These are phyloP conservation scores for Fagus crenata DNA, from an alignment of 306 rosid genomes.

Conservation along the genomic window DNA sequence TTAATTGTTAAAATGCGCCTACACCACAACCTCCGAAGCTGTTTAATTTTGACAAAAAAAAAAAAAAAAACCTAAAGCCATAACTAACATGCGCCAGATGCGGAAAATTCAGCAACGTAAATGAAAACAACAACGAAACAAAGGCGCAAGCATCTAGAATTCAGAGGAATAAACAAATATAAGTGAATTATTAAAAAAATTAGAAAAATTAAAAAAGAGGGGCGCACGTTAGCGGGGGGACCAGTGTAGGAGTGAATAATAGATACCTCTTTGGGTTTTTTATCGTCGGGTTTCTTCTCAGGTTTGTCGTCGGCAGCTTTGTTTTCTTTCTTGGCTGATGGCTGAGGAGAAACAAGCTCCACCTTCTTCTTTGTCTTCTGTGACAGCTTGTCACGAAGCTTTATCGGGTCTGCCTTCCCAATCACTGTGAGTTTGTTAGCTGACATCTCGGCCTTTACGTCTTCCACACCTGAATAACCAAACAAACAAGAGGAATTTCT, in stretches of 20 bases:
- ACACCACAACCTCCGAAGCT: not conserved
- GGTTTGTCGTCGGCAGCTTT: slow-evolving; percentile 30
- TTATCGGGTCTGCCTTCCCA: slow-evolving; percentile 55
- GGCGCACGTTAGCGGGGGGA: slow-evolving; percentile 21
- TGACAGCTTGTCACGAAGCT: slow-evolving; percentile 45
- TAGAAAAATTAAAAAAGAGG: not conserved
- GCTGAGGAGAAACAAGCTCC: slow-evolving; percentile 53
- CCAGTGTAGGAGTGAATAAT: not conserved
- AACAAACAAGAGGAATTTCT: not conserved
- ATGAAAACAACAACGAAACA: not conserved
- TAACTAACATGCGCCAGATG: not conserved
- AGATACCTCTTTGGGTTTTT: slow-evolving; percentile 61
- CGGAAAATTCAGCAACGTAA: not conserved
- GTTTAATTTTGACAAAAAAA: not conserved
- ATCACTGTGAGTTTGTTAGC: slow-evolving; percentile 57
- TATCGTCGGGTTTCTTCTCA: slow-evolving; percentile 27
- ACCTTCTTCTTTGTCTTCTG: slow-evolving; percentile 59
- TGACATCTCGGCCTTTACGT: slow-evolving; percentile 35
- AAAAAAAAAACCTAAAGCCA: not conserved
- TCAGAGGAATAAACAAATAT: too few species aligned
- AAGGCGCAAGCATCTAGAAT: not conserved
- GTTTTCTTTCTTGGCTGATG: slow-evolving; percentile 43
- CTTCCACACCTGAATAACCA: slow-evolving; percentile 47
- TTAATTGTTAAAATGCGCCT: not conserved
- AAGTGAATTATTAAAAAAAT: not conserved